These are phyloP conservation scores for Gaertneriomyces sp. DNA, from an alignment of 192 early-diverging fungal species.

Conservation along the genomic window DNA sequence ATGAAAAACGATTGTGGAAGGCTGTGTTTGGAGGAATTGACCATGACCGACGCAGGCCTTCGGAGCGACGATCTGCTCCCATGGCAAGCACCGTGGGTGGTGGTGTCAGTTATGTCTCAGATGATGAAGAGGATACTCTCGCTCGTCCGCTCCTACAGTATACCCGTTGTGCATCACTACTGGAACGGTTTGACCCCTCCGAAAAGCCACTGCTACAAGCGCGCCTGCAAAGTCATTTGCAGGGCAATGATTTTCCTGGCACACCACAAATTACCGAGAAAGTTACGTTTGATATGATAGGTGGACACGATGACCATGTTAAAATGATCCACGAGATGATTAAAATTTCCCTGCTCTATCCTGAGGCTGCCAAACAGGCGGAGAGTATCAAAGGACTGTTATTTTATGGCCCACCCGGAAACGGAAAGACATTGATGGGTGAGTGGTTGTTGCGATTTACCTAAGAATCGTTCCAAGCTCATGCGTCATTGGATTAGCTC, in stretches of 20 bases:
- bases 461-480: slow-evolving; percentile 10
- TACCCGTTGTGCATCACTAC: slow-evolving; percentile 17
- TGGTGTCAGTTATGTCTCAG: slow-evolving; percentile 3
- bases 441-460: slow-evolving; percentile 32
- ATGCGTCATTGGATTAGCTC: slow-evolving; percentile 15
- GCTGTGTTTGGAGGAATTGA: too few species aligned
- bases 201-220: slow-evolving; percentile 1
- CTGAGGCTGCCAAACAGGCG: slow-evolving; percentile 44
- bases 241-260: slow-evolving; percentile 33
- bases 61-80: not conserved
- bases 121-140: slow-evolving; percentile 15
- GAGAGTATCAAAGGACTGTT: slow-evolving; percentile 62
- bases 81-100: slow-evolving; percentile 20
- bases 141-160: slow-evolving; percentile 20
- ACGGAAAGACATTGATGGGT: slow-evolving; percentile 73
- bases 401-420: slow-evolving; percentile 67
- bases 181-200: not conserved
- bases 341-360: slow-evolving; percentile 68
- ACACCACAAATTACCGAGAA: slow-evolving; percentile 16
- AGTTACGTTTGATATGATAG: slow-evolving; percentile 40
- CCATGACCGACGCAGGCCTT: too few species aligned
- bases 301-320: slow-evolving; percentile 50
- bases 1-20: too few species aligned
- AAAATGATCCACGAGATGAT: slow-evolving; percentile 74
- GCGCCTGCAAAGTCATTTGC: slow-evolving; percentile 14